Evolutionary conservation across 139 green algal species (phyloP), one percentile per base, ranked within the genome.

Genomic region (Coccomyxa sp.): DNA sequence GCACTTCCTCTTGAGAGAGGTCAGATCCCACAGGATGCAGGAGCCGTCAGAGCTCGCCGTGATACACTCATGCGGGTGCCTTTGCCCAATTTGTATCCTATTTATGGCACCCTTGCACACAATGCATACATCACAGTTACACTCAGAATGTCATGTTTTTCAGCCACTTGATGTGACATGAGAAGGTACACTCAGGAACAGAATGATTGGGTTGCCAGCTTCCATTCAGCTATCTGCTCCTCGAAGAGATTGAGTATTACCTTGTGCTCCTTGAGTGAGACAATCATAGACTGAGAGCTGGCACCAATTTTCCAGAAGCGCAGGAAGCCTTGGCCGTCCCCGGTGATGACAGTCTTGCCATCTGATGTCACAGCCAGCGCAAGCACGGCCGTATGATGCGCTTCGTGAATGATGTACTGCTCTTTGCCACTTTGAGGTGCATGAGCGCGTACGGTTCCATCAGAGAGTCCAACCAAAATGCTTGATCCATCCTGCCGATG

Each of bases 21-120:
- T 31, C 67, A 98, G 81, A 87, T 97, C 93, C 95, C 95, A 98
- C 66, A 97, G 91, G 89, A 98, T 95, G 90, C 92, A 96, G 79
- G 78, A 90, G 85, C 95, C 95, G 84, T 98, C 95, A 25, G 79
- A 88, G 80, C 81, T 89, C 12, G 93, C 94, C 58, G 82, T 94
- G 12, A 94, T 92, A 81, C 89, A 95, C 90, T 96, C 92, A 3
- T 88, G 82, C 93, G 83, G 38, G 81, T 87, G 68, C 77, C 38
- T 51, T 51, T 80, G 67, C 23, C 27, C 83, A 76, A 95, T 90
- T 63, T 80, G 68, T 76, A 98, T 95, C 85, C 77, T 81, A 85
- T 96, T 97, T 58, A 97, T 91, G 13, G 88, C 77, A 0, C 89
- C 90, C 79, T 81, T 18, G 23, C 25, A 7, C 30, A 45, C 23